Evolutionary conservation across 352 stramenopile genomes (phyloP).

Genomic region (Bremia lactucae): DNA sequence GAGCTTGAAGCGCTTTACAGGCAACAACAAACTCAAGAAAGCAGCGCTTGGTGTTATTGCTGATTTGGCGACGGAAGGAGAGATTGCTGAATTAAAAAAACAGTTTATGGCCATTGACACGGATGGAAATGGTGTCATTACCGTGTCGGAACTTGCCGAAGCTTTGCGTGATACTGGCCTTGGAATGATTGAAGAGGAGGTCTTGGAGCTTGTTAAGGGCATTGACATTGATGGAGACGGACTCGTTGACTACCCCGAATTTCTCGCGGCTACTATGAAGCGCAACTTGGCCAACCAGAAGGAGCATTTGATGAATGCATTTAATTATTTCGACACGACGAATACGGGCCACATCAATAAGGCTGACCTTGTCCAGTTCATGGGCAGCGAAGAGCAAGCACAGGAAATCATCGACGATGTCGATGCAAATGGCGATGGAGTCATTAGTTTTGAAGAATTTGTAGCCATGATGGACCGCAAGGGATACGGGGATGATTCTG

Average conservation of each 20-base stretch:
- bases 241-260: constrained; percentile 85
- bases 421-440: constrained; percentile 83
- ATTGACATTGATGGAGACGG: constrained; percentile 87
- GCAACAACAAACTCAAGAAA: constrained; percentile 88
- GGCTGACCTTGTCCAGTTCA: constrained; percentile 85
- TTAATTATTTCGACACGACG: constrained; percentile 88
- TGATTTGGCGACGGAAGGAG: constrained; percentile 69
- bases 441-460: constrained; percentile 92
- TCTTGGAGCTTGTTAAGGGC: constrained; percentile 78
- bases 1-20: constrained; percentile 80
- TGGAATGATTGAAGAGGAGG: constrained; percentile 83
- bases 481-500: constrained; percentile 69
- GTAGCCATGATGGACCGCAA: constrained; percentile 84
- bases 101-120: constrained; percentile 82
- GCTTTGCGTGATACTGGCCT: constrained; percentile 74
- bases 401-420: constrained; percentile 89
- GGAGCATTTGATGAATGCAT: constrained; percentile 82
- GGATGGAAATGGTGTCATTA: constrained; percentile 85
- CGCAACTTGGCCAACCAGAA: constrained; percentile 78
- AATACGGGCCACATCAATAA: constrained; percentile 81
- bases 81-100: constrained; percentile 81
- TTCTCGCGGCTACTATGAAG: constrained; percentile 88
- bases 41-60: constrained; percentile 79
- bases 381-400: constrained; percentile 87
- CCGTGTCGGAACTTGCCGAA: constrained; percentile 76